These are phyloP conservation scores for Puya raimondii DNA, from an alignment of 176 grass and related monocot genomes.

Conservation along the genomic window DNA sequence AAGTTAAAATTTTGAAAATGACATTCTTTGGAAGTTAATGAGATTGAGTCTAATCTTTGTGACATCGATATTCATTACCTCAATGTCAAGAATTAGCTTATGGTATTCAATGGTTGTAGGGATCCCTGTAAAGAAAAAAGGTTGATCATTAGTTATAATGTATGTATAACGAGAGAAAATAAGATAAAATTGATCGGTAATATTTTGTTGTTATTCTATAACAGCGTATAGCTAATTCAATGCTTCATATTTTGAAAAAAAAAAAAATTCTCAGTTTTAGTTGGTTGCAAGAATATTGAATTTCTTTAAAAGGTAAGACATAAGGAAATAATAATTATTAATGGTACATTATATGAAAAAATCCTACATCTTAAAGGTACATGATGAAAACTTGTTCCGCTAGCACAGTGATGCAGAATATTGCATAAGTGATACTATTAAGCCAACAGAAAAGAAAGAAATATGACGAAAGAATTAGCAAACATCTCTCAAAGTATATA, in stretches of 20 bases:
- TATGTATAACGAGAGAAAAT: neutral
- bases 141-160: constrained; percentile 1
- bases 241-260: neutral
- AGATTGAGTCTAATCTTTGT: too few species aligned
- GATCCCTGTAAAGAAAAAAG: constrained; percentile 28
- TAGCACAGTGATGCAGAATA: neutral
- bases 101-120: constrained; percentile 55
- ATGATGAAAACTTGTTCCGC: neutral
- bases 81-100: constrained; percentile 38
- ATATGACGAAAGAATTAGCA: neutral
- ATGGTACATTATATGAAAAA: neutral
- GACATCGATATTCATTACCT: constrained; percentile 10
- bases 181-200: neutral
- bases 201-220: neutral
- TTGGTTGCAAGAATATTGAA: neutral
- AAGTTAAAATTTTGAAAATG: neutral
- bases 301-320: neutral
- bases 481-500: neutral
- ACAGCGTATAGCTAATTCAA: neutral
- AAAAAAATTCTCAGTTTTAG: neutral
- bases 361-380: neutral
- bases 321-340: neutral
- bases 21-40: too few species aligned
- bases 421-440: neutral
- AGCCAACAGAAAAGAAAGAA: neutral